Evolutionary conservation across 1,284 basidiomycete species (phyloP).

Genomic region (Puccinia triticina): DNA sequence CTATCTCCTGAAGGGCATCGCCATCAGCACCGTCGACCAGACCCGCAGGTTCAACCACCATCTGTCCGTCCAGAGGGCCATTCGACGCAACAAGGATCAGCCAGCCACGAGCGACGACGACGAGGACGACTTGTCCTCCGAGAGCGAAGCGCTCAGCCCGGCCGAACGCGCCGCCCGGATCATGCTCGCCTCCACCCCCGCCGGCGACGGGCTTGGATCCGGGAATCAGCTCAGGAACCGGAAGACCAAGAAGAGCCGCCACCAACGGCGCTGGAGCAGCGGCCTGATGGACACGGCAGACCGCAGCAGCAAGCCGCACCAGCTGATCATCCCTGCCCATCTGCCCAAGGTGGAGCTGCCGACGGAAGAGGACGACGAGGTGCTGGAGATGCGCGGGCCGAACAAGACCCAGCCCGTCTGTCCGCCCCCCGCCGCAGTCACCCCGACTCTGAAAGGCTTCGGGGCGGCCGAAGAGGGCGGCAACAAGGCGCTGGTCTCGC

Average conservation of each 20-base stretch:
- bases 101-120: constrained; percentile 1
- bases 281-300: not conserved
- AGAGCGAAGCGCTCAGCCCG: constrained; percentile 38
- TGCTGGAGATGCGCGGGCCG: not conserved
- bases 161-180: constrained; percentile 62
- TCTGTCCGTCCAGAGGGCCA: constrained; percentile 8
- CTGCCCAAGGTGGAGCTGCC: not conserved
- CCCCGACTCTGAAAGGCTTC: constrained; percentile 49
- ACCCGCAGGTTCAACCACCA: constrained; percentile 37
- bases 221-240: constrained; percentile 37
- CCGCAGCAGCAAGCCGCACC: too few relatives aligned
- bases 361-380: not conserved
- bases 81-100: too few relatives aligned
- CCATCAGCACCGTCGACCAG: constrained; percentile 58
- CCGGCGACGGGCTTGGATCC: constrained; percentile 14
- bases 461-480: constrained; percentile 28
- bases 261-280: constrained; percentile 47
- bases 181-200: constrained; percentile 55
- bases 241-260: constrained; percentile 47
- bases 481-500: constrained; percentile 37
- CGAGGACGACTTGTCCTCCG: not conserved
- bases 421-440: constrained; percentile 7
- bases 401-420: not conserved
- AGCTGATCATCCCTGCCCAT: not conserved
- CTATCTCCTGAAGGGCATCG: constrained; percentile 80